Evolutionary conservation across 495 filamentous ascomycete genomes (phyloP), one percentile per base, ranked within the genome.

Genomic region (Penicillium cosmopolitanum): DNA sequence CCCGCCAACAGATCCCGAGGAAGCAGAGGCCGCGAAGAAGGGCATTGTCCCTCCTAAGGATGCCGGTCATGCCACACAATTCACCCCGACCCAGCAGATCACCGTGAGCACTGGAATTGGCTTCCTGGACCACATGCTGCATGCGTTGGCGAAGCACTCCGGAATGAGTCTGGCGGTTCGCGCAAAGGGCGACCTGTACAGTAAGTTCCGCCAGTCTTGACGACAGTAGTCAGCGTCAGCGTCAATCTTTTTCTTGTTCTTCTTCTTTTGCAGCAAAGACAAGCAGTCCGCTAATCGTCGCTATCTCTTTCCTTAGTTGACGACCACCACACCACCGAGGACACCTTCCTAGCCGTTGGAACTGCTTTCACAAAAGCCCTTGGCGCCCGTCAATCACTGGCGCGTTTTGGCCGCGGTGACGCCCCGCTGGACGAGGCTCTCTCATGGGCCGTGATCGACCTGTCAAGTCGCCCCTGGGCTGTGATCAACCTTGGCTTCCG

Each of bases 61-160:
- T 36, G 73, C 75, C 40, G 75, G 78, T 34, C 95, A 98, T 73
- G 94, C 95, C 5, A 84, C 87, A 1, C 96, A 98, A 66, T 79
- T 85, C 64, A 90, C 87, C 40, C 84, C 86, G 36, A 87, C 86
- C 52, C 96, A 97, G 79, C 84, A 84, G 50, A 96, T 98, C 68
- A 86, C 83, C 71, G 82, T 98, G 57, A 89, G 89, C 82, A 95
- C 94, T 2, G 95, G 95, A 50, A 96, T 98, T 69, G 95, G 95
- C n/a, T 98, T 98, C 76, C 80, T 98, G 34, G 95, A 98, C 79
- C 95, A 98, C 80, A 98, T 98, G 95, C 81, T 98, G 51, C 95
- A 98, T 72, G 95, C 95, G 28, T 85, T 97, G 40, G 89, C 95
- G 2, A 98, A 98, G 72, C 95, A 98, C 75, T 86, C 90, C 0